phyloP scores from a whole-genome alignment of 805 yeast species.

The Cyberlindnera americana region DNA sequence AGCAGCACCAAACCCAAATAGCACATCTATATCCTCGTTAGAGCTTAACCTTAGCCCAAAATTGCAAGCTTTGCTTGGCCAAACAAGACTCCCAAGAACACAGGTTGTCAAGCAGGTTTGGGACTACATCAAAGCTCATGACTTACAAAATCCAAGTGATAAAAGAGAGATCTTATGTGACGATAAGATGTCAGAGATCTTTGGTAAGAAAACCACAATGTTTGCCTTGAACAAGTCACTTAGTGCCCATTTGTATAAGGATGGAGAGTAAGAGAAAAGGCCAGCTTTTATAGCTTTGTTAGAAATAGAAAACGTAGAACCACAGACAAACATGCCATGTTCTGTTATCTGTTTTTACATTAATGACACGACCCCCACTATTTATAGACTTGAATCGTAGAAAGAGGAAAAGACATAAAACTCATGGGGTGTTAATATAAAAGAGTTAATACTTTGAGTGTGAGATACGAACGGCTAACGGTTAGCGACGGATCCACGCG shows the following conservation, averaged over 20 bases:
- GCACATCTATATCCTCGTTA: conserved; percentile 33
- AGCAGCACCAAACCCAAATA: conserved; percentile 16
- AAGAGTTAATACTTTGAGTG: no score
- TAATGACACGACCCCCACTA: no score
- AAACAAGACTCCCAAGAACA: conserved; percentile 51
- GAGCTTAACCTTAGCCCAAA: conserved; percentile 48
- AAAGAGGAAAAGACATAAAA: no score
- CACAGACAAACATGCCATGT: no score
- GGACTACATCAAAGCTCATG: conserved; percentile 61
- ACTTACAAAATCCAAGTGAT: conserved; percentile 65
- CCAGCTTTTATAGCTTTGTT: no score
- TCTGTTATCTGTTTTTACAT: no score
- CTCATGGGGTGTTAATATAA: no score
- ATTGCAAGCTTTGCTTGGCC: conserved; percentile 47
- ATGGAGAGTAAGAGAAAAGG: conserved; percentile 18
- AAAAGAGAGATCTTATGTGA: conserved; percentile 64
- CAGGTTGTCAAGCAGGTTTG: conserved; percentile 68
- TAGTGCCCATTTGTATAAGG: conserved; percentile 45
- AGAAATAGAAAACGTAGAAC: no score
- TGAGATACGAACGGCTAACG: no score
- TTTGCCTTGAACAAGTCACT: conserved; percentile 56
- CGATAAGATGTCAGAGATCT: conserved; percentile 49
- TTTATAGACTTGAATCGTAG: no score
- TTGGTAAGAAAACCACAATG: conserved; percentile 57
- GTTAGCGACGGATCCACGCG: no score